Percentiles rank a stretch among this genome's conserved stretches.
Conservation (phyloP, 352 stramenopile genomes). For the Phytopythium aichiense region DNA sequence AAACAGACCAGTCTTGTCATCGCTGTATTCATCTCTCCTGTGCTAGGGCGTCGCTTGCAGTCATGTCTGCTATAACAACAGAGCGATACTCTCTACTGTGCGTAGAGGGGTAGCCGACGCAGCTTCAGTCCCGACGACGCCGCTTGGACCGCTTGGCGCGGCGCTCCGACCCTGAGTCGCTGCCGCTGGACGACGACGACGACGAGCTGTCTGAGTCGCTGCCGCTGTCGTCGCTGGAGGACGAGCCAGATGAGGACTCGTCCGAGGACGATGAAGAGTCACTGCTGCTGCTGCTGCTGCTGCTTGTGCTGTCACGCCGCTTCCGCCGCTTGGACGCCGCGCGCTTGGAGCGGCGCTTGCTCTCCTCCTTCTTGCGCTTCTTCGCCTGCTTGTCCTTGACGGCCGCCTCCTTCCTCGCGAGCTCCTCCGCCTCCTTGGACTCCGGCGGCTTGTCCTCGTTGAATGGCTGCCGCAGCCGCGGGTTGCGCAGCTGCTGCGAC, state of each 20-base stretch:
- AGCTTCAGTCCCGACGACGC: slow-evolving; percentile 30
- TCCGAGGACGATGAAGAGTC: slow-evolving; percentile 24
- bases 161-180: slow-evolving; percentile 16
- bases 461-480: slow-evolving; percentile 75
- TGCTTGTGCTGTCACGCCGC: slow-evolving; percentile 23
- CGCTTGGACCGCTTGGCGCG: slow-evolving; percentile 31
- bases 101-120: neutral
- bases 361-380: slow-evolving; percentile 13
- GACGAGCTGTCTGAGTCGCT: slow-evolving; percentile 11
- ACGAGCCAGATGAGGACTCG: slow-evolving; percentile 15
- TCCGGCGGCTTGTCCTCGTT: slow-evolving; percentile 74
- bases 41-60: neutral
- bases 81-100: neutral
- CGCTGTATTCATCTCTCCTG: neutral
- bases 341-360: slow-evolving; percentile 17
- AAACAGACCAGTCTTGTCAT: neutral
- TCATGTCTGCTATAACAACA: neutral
- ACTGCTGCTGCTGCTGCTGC: slow-evolving; percentile 22
- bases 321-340: slow-evolving; percentile 22
- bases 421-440: slow-evolving; percentile 27
- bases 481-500: slow-evolving; percentile 77
- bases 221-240: slow-evolving; percentile 16
- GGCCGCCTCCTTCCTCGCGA: slow-evolving; percentile 7
- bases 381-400: slow-evolving; percentile 19
- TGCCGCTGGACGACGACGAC: slow-evolving; percentile 20